Base-by-base conservation (phyloP, 495 filamentous ascomycete species). In the Annulohypoxylon nitens region DNA sequence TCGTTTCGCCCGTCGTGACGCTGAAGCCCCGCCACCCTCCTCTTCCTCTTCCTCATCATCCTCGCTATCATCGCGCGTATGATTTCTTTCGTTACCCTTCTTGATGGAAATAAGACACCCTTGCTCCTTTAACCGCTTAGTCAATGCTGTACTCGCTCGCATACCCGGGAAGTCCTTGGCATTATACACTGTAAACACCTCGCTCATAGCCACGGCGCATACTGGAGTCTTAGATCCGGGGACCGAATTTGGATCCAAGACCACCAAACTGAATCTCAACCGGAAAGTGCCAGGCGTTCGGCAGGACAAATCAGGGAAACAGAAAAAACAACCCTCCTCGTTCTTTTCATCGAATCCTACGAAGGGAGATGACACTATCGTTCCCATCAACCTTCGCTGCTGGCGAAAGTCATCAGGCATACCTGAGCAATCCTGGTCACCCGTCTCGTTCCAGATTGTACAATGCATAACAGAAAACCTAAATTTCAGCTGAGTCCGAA, bases 91-190 rank as follows among this genome's bases (percentile, higher is more conserved):
- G 68, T 92, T 93, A n/a, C 92, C 92, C 78, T 94, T 94, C 83
- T 93, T 94, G 62, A 93, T 92, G 61, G 90, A 89, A 71, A 94
- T 93, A 41, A 92, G 84, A 69, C 91, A 91, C 30, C 92, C 92
- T 81, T 94, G 92, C 73, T 88, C 83, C 78, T 93, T 92, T 61
- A 94, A 80, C 33, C 86, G 83, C 78, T 91, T 91, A 26, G 91
- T 92, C 36, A 94, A 76, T 23, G 84, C 80, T 25, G 90, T 92
- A 76, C 89, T 92, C 0, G 90, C 89, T 61, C 89, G 84, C 96
- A 98, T 97, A 7, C 96, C 95, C 0, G 93, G 93, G 71, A 98
- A 98, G 79, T 98, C 95, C 78, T 98, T 98, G n/a, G 95, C 94
- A 18, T 93, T 93, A 79, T 91, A 97, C 20, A 98, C 96, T 23